These are phyloP conservation scores for Phaeosphaeriaceae sp. DNA, from an alignment of 2,329 filamentous ascomycete genomes.

Conservation along the genomic window DNA sequence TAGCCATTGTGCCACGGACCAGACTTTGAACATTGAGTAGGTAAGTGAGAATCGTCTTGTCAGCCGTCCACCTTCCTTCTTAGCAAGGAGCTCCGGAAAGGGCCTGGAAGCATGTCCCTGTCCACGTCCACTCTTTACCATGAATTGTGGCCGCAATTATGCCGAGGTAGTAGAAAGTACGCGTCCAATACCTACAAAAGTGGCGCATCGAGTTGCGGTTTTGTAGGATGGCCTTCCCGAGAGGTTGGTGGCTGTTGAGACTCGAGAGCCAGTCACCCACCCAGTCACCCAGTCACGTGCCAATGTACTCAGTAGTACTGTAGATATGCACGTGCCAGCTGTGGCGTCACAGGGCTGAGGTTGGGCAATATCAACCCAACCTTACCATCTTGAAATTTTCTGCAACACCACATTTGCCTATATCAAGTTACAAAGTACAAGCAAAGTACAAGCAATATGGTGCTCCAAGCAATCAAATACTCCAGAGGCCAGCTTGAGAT, in stretches of 20 bases:
- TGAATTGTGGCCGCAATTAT: no score
- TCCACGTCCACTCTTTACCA: slow-evolving; percentile 5
- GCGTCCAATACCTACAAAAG: background rate
- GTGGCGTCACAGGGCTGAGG: slow-evolving; percentile 15
- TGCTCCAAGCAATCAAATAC: slow-evolving; percentile 80
- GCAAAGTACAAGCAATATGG: slow-evolving; percentile 51
- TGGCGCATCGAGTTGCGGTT: background rate
- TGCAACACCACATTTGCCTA: background rate
- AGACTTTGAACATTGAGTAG: no score
- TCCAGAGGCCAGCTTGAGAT: slow-evolving; percentile 74
- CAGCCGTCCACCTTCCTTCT: background rate
- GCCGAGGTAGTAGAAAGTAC: no score
- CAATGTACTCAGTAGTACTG: no score
- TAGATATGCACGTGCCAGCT: slow-evolving; percentile 9
- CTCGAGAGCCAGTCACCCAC: no score
- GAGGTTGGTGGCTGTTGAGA: no score
- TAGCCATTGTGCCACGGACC: background rate
- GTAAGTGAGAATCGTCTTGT: background rate
- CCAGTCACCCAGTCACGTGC: no score
- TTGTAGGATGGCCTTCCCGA: no score
- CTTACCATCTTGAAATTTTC: slow-evolving; percentile 30
- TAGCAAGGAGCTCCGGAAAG: background rate
- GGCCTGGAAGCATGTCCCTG: background rate
- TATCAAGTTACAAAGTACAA: slow-evolving; percentile 2
- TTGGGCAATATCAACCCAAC: slow-evolving; percentile 26